Conservation (phyloP, 2,329 filamentous ascomycete genomes). For the Ascochyta fabae region DNA sequence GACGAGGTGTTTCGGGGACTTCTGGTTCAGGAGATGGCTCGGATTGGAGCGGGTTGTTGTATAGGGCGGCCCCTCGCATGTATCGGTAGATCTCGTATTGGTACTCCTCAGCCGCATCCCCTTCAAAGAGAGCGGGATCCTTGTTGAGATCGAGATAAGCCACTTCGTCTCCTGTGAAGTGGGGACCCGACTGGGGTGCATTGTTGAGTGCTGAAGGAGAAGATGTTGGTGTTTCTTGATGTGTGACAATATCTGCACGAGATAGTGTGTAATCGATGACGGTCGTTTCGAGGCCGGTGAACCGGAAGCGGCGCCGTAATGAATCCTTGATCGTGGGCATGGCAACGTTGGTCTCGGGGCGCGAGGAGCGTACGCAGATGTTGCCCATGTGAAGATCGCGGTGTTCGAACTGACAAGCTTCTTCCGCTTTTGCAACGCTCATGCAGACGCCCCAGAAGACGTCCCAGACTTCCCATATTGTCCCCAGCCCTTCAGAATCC, state of each 20-base stretch:
- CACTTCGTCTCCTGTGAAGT: conserved; percentile 31
- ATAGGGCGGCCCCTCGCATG: conserved; percentile 56
- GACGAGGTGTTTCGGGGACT: conserved; percentile 22
- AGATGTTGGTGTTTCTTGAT: conserved; percentile 16
- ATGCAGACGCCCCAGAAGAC: conserved; percentile 72
- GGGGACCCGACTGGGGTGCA: conserved; percentile 2
- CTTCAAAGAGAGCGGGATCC: conserved; percentile 54
- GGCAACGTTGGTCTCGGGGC: conserved; percentile 32
- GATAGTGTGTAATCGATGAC: conserved; percentile 74
- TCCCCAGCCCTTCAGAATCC: conserved; percentile 43
- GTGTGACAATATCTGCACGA: conserved; percentile 58
- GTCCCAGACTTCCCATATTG: conserved; percentile 61
- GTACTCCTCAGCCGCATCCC: conserved; percentile 56
- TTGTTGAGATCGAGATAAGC: conserved; percentile 56
- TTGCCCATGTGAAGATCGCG: conserved; percentile 72
- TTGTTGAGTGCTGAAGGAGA: conserved; percentile 17
- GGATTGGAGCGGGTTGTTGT: conserved; percentile 50
- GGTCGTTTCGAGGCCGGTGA: conserved; percentile 65
- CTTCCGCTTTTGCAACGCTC: conserved; percentile 66
- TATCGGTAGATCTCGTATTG: conserved; percentile 64
- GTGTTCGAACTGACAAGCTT: conserved; percentile 67
- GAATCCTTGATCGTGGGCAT: conserved; percentile 45
- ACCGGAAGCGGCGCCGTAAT: conserved; percentile 52
- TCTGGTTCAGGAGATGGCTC: conserved; percentile 9
- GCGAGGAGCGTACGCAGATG: conserved; percentile 59